Percentiles rank a stretch among this genome's conserved stretches.
Conservation (phyloP, 208 protist species). For the Crithidia expoeki region DNA sequence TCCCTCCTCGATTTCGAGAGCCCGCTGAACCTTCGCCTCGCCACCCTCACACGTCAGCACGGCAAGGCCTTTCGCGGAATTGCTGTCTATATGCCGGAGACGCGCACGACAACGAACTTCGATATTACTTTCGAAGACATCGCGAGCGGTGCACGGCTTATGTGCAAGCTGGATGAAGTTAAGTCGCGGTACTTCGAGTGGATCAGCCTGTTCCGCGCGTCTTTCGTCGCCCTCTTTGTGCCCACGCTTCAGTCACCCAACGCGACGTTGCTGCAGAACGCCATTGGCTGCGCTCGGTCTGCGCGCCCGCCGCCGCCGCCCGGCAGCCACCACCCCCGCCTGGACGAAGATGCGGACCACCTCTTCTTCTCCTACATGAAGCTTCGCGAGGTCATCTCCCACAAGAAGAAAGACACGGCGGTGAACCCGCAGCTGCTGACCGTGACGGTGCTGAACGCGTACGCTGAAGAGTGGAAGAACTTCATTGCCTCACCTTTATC, state of each 20-base stretch:
- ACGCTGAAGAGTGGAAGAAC: slow-evolving; percentile 83
- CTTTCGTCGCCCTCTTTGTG: slow-evolving; percentile 83
- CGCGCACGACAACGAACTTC: slow-evolving; percentile 71
- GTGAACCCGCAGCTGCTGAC: slow-evolving; percentile 73
- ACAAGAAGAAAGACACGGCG: slow-evolving; percentile 64
- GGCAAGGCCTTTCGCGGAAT: slow-evolving; percentile 87
- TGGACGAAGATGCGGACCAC: slow-evolving; percentile 81
- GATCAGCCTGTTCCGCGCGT: slow-evolving; percentile 74
- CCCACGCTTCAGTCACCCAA: slow-evolving; percentile 81
- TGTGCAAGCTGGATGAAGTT: slow-evolving; percentile 73
- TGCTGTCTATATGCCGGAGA: slow-evolving; percentile 62
- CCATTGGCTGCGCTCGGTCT: slow-evolving; percentile 44
- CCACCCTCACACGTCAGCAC: slow-evolving; percentile 79
- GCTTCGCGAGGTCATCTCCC: slow-evolving; percentile 76
- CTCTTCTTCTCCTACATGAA: slow-evolving; percentile 84
- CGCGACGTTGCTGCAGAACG: slow-evolving; percentile 72
- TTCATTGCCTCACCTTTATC: slow-evolving; percentile 75
- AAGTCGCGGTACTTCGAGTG: slow-evolving; percentile 74
- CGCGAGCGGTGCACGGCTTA: slow-evolving; percentile 65
- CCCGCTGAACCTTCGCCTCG: slow-evolving; percentile 85
- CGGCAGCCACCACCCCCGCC: slow-evolving; percentile 36
- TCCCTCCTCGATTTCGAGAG: slow-evolving; percentile 78
- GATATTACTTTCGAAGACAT: slow-evolving; percentile 84
- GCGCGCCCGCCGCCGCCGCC: slow-evolving; percentile 40
- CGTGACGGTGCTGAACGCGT: slow-evolving; percentile 79